phyloP scores from a whole-genome alignment of 768 basidiomycete genomes.

The Crucibulum laeve region DNA sequence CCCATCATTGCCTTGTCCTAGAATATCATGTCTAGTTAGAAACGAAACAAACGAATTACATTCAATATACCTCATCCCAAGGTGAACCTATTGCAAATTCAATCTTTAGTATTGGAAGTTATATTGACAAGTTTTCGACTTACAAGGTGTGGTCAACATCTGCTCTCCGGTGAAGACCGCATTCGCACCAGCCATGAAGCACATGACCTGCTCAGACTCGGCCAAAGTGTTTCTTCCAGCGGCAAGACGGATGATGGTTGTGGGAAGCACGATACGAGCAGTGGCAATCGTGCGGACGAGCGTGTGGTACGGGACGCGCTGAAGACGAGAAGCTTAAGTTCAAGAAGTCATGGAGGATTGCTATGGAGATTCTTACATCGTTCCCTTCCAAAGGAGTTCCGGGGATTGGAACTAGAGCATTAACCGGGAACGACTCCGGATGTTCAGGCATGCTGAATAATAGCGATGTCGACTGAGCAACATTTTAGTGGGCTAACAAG shows the following conservation, averaged over 20 bases:
- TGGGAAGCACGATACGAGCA: constrained; percentile 86
- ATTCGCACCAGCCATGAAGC: constrained; percentile 98
- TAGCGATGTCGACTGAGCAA: constrained; percentile 11
- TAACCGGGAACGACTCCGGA: constrained; percentile 98
- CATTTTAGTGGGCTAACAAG: constrained; percentile 1
- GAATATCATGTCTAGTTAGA: not conserved
- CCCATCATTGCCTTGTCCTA: constrained; percentile 94
- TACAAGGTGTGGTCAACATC: constrained; percentile 96
- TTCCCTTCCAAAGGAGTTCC: constrained; percentile 93
- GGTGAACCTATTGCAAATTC: constrained; percentile 57
- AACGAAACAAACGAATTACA: not conserved
- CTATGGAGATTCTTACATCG: constrained; percentile 43
- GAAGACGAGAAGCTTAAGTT: constrained; percentile 2
- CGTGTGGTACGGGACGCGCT: constrained; percentile 81
- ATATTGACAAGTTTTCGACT: constrained; percentile 24
- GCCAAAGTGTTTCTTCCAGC: constrained; percentile 87
- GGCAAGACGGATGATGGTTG: constrained; percentile 91
- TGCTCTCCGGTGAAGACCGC: constrained; percentile 98
- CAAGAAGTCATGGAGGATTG: not conserved
- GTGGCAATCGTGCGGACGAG: constrained; percentile 94
- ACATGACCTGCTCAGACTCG: constrained; percentile 95
- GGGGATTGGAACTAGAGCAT: constrained; percentile 92
- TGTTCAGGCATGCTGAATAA: constrained; percentile 80
- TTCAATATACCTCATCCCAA: constrained; percentile 75
- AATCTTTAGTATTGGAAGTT: constrained; percentile 2